Evolutionary conservation across 2,329 filamentous ascomycete genomes (phyloP), one percentile per base, ranked within the genome.

Genomic region (Orbilia javanica): DNA sequence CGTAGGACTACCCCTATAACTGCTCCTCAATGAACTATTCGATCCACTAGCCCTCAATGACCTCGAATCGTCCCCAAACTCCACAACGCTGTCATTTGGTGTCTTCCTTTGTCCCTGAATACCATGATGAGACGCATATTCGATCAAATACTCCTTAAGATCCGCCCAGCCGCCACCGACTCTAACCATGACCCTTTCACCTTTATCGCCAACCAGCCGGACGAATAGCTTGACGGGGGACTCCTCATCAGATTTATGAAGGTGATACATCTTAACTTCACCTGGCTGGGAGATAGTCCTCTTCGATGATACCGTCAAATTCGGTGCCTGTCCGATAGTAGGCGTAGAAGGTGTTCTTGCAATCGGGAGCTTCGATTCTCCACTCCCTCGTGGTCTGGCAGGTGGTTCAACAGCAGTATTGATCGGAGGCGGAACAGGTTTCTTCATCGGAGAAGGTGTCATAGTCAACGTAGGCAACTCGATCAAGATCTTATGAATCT

Each of bases 111-210:
- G 66, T 25, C 79, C 80, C 27, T 82, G 90, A n/a, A 93, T 90
- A 50, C 93, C 92, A 83, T 99, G 96, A 83, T 99, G 96, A 75
- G 90, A 90, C 6, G 94, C 94, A 82, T 97, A 99, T 83, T 97
- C 93, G 81, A 94, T 92, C 48, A 99, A 87, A 82, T 97, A 99
- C 84, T 98, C 96, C 42, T 92, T 95, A 20, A 99, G 86, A 84
- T 99, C 96, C 13, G 94, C 94, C 96, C 96, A 99, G n/a, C 96
- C 96, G 75, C 96, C 96, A 11, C 96, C 96, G 11, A 99, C 95
- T 39, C 96, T 92, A 6, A 99, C 96, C 96, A 99, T 98, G 79
- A 98, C 94, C 64, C 96, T 90, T 84, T 98, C 94, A 15, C 93
- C 93, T 71, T 90, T 88, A 83, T 97, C 94, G 62, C 96, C 96